These are phyloP conservation scores for Pichia eremophila DNA, from an alignment of 805 yeast species.

Conservation along the genomic window DNA sequence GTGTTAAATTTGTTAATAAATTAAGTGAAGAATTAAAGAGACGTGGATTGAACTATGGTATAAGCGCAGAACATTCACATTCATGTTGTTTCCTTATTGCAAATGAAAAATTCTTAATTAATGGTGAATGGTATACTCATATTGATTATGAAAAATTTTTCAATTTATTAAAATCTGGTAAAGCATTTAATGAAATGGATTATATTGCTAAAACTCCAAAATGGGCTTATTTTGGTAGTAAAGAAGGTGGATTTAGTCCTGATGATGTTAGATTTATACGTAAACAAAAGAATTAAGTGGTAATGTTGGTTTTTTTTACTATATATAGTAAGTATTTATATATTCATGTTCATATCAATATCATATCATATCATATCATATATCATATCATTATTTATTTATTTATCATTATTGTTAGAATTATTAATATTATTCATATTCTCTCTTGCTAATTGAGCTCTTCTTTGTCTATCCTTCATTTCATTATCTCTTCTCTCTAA, in stretches of 20 bases:
- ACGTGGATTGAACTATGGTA: slow-evolving; percentile 64
- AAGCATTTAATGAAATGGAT: slow-evolving; percentile 67
- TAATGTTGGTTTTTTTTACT: background rate
- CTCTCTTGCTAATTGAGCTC: slow-evolving; percentile 56
- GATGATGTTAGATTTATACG: slow-evolving; percentile 63
- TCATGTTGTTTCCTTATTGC: slow-evolving; percentile 88
- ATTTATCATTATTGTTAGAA: background rate
- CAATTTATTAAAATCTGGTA: slow-evolving; percentile 52
- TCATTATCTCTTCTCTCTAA: slow-evolving; percentile 78
- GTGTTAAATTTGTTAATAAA: slow-evolving; percentile 60
- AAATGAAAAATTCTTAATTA: slow-evolving; percentile 55
- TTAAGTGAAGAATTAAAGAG: slow-evolving; percentile 52
- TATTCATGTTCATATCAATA: too few species aligned
- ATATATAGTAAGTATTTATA: too few species aligned
- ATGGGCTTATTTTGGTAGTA: slow-evolving; percentile 88
- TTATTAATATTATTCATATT: background rate
- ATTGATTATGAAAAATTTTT: slow-evolving; percentile 75
- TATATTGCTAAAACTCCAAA: slow-evolving; percentile 73
- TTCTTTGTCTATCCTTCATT: slow-evolving; percentile 53
- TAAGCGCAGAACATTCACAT: slow-evolving; percentile 94
- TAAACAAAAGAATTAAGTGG: slow-evolving; percentile 48
- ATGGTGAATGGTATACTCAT: slow-evolving; percentile 80
- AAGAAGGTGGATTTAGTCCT: slow-evolving; percentile 84
- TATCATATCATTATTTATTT: background rate
- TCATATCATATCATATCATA: too few species aligned